Base-by-base conservation (phyloP, 2,329 filamentous ascomycete species). In the Leptoxyphium fumago region DNA sequence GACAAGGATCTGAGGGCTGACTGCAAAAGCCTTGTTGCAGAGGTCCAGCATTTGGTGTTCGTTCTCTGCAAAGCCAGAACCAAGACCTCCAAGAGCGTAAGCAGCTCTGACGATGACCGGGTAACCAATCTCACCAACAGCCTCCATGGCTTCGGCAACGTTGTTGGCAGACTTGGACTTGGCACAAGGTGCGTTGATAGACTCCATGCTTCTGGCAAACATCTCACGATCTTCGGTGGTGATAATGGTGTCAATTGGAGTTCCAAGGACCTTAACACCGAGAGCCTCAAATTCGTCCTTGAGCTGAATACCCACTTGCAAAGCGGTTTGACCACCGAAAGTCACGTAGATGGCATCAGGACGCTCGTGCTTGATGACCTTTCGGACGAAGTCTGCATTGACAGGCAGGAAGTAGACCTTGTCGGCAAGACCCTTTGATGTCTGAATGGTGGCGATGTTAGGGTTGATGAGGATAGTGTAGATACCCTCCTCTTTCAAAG, bases 331-430 rank as follows among this genome's bases (percentile, higher is more conserved):
- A 11, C 91, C 91, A 72, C 91, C 91, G 53, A 98, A 98, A 2
- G 91, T 96, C 55, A 88, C 84, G 63, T 96, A 98, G 55, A 98
- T 96, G 46, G 87, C 86, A 68, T 98, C 91, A 0, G 91, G 91
- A 28, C 82, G 79, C 69, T 98, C 91, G 58, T 94, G 83, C 61
- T 86, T 74, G 61, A 98, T 96, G 61, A 98, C 88, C 68, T 96
- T 96, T 61, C 89, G 84, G 38, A 98, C 91, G 53, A 95, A 96
- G 43, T 96, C 89, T 46, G 89, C 84, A 48, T 88, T 96, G 61
- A 98, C 91, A 1, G 91, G 91, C 38, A 96, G 72, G 73, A 96
- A 98, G 69, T 96, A 98, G 42, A 98, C 91, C 72, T 96, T 96
- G 66, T 98, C 91, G 11, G 91, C 91, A 43, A 98, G 72, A 51